These are phyloP conservation scores for Strobilomyces echinocephalus DNA, from an alignment of 768 basidiomycete species.

Conservation along the genomic window DNA sequence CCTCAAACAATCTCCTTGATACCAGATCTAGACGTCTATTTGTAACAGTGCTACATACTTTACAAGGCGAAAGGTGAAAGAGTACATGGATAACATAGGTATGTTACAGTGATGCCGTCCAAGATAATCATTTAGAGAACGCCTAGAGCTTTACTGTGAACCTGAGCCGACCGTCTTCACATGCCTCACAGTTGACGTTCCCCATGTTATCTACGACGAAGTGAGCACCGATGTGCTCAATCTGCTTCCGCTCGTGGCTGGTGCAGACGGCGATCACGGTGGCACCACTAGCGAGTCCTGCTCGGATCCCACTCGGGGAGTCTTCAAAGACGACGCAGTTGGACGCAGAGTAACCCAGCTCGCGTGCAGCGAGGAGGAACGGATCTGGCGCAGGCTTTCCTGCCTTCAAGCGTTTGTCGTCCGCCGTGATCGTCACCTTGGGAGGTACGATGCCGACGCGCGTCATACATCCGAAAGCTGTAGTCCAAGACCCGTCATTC, in stretches of 20 bases:
- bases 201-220: constrained; percentile 55
- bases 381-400: constrained; percentile 63
- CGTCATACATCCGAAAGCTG: constrained; percentile 64
- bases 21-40: background rate
- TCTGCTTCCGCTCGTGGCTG: constrained; percentile 54
- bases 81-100: background rate
- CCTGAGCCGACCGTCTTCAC: constrained; percentile 39
- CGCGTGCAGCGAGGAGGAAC: constrained; percentile 57
- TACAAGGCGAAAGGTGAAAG: background rate
- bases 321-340: constrained; percentile 79
- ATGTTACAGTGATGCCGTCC: background rate
- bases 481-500: background rate
- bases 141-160: constrained; percentile 37
- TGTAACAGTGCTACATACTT: background rate
- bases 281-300: constrained; percentile 69
- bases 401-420: constrained; percentile 66
- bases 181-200: constrained; percentile 37
- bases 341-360: constrained; percentile 50
- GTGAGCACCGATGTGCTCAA: constrained; percentile 54
- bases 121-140: background rate
- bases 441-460: constrained; percentile 68
- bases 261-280: constrained; percentile 74
- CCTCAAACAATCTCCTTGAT: background rate
- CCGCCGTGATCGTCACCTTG: constrained; percentile 67
- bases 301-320: constrained; percentile 58